Base-by-base conservation (phyloP, 129 eudicot species). In the Tagetes erecta region DNA sequence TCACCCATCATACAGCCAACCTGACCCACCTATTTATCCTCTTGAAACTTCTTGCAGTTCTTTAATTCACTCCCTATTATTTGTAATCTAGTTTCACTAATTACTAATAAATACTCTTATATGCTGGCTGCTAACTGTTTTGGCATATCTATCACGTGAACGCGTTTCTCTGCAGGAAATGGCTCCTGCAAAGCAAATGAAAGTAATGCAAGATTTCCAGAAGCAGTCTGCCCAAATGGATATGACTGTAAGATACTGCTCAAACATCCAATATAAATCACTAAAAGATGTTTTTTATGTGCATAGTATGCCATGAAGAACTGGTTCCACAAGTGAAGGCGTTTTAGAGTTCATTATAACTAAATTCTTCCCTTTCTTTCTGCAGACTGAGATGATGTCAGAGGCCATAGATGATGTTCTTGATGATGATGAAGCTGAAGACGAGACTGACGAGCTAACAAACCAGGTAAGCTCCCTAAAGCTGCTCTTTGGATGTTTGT, bases 211-310 rank as follows among this genome's bases (percentile, higher is more conserved):
- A 84, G 99, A 94, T 3, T 94, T 94, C 82, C 99, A 94, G 83
- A 91, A 76, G 80, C 97, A 94, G 66, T 94, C 99, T 37, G 99
- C 99, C 51, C 99, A 94, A 72, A 90, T 94, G 97, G 99, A 94
- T 84, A 94, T 94, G 99, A 94, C 99, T 42, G 99, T 94, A 86
- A 90, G 96, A 79, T 80, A 68, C n/a, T 51, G 62, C 72, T 51
- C 72, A 68, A 57, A 72, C 44, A 70, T 76, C 12, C 52, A 1
- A 6, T 30, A 13, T 66, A 59, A 12, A 78, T 56, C 40, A 14
- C 35, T 45, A 50, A n/a, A 14, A 2, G 0, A 33, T 38, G 9
- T 49, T 9, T 38, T 8, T 51, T 7, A 49, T 12, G 50, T 45
- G 69, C 35, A 60, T 62, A 37, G 34, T 13, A 34, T 45, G 57